Base-by-base conservation (phyloP, 1,284 basidiomycete genomes). In the Boletus sp. region DNA sequence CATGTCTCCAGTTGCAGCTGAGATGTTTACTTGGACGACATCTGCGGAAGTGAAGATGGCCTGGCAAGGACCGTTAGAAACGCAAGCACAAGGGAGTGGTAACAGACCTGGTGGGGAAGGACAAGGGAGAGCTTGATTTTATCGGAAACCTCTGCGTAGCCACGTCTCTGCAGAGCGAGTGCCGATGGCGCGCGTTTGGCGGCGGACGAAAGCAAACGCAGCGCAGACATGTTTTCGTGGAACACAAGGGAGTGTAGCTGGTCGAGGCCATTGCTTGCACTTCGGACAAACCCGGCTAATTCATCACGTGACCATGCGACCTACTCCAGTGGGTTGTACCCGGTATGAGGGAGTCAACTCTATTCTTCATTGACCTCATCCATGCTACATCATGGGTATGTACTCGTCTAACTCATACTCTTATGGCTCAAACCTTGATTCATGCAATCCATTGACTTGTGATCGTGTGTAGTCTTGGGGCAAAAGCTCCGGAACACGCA, bases 1-100 rank as follows among this genome's bases (percentile, higher is more conserved):
- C 93, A 97, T 96, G 71, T 96, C 94, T 70, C 94, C 94, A n/a
- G 91, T 87, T 49, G 85, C 88, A 42, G 93, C 94, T 38, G 93
- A 75, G 59, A 96, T 76, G 75, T 95, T 96, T 60, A 97, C 94
- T 72, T 96, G 94, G 29, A 90, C 82, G 52, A 95, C 94, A 70
- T 93, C 91, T 59, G 82, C 70, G 25, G 91, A 90, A 50, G 80
- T 81, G 78, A 84, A 95, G 68, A 97, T 82, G 46, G 92, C 75
- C 94, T 96, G 63, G 45, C 53, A 32, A 43, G 17, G 51, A 50
- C 33, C 32, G 44, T 60, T 41, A 51, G 49, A 48, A 42, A 45
- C 50, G 41, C 10, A 35, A 32, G 35, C 16, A 13, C 41, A 29
- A 47, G 26, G 41, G 12, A 47, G 34, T 36, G 46, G 37, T 30